These are phyloP conservation scores for Boeremia lycopersici DNA, from an alignment of 2,329 filamentous ascomycete genomes.

Conservation along the genomic window DNA sequence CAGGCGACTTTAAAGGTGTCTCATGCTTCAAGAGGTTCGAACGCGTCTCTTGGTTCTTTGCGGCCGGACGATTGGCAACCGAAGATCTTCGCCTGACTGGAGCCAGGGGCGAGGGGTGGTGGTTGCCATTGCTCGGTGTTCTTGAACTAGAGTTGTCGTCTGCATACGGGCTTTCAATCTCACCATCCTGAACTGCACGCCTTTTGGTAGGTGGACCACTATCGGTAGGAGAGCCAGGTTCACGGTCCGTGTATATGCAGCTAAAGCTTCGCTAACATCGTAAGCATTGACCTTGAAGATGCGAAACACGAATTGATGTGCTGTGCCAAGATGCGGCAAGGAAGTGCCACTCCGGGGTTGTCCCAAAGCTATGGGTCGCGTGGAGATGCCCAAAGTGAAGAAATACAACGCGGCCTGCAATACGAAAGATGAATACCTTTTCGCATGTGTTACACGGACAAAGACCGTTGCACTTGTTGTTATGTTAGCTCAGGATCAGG, in stretches of 20 bases:
- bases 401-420: background rate
- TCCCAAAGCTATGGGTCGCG: background rate
- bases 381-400: background rate
- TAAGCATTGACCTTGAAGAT: slow-evolving; percentile 22
- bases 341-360: background rate
- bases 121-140: slow-evolving; percentile 30
- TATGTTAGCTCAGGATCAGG: slow-evolving; percentile 19
- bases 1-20: slow-evolving; percentile 23
- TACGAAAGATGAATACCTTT: slow-evolving; percentile 51
- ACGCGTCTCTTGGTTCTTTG: slow-evolving; percentile 11
- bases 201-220: slow-evolving; percentile 47
- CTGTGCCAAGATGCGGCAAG: background rate
- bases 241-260: slow-evolving; percentile 48
- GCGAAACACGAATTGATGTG: background rate
- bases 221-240: slow-evolving; percentile 43
- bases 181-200: slow-evolving; percentile 33
- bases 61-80: slow-evolving; percentile 12
- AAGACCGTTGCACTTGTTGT: slow-evolving; percentile 62
- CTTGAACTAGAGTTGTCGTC: slow-evolving; percentile 31
- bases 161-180: slow-evolving; percentile 19
- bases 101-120: slow-evolving; percentile 27
- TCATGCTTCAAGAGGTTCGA: slow-evolving; percentile 27
- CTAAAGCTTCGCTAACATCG: slow-evolving; percentile 47
- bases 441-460: slow-evolving; percentile 64
- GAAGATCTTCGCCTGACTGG: slow-evolving; percentile 26